phyloP scores from a whole-genome alignment of 129 eudicot species.

The Sambucus nigra region DNA sequence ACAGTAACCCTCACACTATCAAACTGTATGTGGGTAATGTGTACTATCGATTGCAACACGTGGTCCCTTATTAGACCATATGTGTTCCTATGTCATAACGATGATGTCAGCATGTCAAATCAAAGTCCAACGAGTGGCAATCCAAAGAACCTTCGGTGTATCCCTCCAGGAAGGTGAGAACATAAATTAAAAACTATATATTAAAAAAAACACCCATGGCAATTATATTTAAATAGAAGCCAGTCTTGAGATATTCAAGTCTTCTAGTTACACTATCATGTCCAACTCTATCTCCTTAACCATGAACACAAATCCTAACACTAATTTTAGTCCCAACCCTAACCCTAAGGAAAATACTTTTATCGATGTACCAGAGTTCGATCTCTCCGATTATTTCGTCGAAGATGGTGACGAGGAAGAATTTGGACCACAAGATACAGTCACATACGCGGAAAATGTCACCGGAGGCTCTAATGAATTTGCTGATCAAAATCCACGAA shows the following conservation, averaged over 20 bases:
- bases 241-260: background rate
- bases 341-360: too few species aligned
- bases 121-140: background rate
- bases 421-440: background rate
- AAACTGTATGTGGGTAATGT: too few species aligned
- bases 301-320: constrained; percentile 7
- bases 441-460: background rate
- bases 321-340: background rate
- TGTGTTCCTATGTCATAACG: background rate
- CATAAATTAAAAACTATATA: background rate
- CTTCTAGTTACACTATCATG: too few species aligned
- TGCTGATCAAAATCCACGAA: background rate
- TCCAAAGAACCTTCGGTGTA: constrained; percentile 2
- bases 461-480: background rate
- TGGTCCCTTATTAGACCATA: background rate
- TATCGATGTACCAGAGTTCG: background rate
- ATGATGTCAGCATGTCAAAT: background rate
- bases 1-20: too few species aligned
- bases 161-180: constrained; percentile 5
- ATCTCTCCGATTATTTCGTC: constrained; percentile 1
- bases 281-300: background rate
- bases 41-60: too few species aligned
- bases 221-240: background rate
- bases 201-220: background rate
- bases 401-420: constrained; percentile 6